phyloP scores from a whole-genome alignment of 2,329 filamentous ascomycete genomes.

The Colletotrichum liriopes region DNA sequence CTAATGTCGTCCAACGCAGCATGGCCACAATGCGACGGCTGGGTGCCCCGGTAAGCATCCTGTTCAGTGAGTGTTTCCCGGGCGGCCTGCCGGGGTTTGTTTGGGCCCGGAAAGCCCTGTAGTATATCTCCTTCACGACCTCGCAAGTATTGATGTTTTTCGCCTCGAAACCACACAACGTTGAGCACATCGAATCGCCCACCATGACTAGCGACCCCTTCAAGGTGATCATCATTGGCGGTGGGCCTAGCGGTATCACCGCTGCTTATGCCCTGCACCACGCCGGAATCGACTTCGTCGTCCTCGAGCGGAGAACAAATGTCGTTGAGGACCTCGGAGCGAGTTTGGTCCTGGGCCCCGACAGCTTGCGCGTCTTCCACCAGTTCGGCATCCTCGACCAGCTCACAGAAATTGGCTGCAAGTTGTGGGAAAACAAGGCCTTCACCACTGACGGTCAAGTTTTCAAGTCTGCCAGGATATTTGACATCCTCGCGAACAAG shows the following conservation, averaged over 20 bases:
- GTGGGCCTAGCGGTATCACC: constrained; percentile 50
- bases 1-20: not conserved
- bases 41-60: not conserved
- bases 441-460: constrained; percentile 15
- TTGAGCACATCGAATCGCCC: not conserved
- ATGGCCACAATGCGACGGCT: not conserved
- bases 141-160: not conserved
- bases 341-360: constrained; percentile 48
- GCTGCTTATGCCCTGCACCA: constrained; percentile 50
- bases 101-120: no score
- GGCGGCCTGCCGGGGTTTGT: no score
- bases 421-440: constrained; percentile 6
- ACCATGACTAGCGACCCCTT: constrained; percentile 49
- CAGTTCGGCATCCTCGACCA: constrained; percentile 50
- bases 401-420: constrained; percentile 22
- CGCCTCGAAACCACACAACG: not conserved
- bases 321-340: constrained; percentile 50
- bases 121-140: not conserved
- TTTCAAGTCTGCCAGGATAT: constrained; percentile 16
- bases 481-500: constrained; percentile 2
- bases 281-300: constrained; percentile 54
- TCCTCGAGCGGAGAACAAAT: constrained; percentile 50
- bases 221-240: constrained; percentile 52
- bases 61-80: not conserved
- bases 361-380: constrained; percentile 49